These are phyloP conservation scores for Apophysomyces ossiformis DNA, from an alignment of 371 early-diverging fungal genomes.

Conservation along the genomic window DNA sequence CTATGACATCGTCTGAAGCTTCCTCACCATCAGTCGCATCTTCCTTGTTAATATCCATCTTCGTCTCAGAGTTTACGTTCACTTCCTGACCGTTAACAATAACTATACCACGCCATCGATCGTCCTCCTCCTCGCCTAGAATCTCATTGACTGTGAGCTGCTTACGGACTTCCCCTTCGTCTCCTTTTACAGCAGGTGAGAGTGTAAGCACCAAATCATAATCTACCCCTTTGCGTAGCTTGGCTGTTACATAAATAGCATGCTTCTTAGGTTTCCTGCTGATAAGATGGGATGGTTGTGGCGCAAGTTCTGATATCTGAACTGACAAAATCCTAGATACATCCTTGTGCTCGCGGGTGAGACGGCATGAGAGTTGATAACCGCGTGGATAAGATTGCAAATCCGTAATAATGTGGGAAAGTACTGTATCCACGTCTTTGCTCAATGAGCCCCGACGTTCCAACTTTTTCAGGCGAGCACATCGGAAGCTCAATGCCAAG, in stretches of 20 bases:
- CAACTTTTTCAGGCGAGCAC: not conserved
- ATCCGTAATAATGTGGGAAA: slow-evolving; percentile 40
- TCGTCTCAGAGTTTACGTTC: slow-evolving; percentile 1
- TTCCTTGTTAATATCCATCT: not conserved
- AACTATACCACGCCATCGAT: slow-evolving; percentile 26
- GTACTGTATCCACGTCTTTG: slow-evolving; percentile 26
- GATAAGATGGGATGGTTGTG: slow-evolving; percentile 30
- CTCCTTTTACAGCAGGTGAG: slow-evolving; percentile 7
- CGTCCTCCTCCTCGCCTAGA: slow-evolving; percentile 3
- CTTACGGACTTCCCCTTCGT: not conserved
- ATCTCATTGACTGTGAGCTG: slow-evolving; percentile 5
- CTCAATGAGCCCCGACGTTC: slow-evolving; percentile 3
- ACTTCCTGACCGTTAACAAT: slow-evolving; percentile 25
- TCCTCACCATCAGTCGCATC: slow-evolving; percentile 10
- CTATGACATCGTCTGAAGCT: not conserved
- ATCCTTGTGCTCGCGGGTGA: slow-evolving; percentile 22
- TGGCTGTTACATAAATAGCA: slow-evolving; percentile 9
- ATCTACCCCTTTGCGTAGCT: not conserved
- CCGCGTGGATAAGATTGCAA: slow-evolving; percentile 47
- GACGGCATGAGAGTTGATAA: slow-evolving; percentile 26
- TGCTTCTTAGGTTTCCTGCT: slow-evolving; percentile 15
- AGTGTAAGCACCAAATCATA: not conserved
- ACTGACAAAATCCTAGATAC: slow-evolving; percentile 20
- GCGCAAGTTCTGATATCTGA: slow-evolving; percentile 26
- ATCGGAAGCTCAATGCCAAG: not conserved